These are phyloP conservation scores for Volvariella volvacea DNA, from an alignment of 1,284 basidiomycete genomes.

Conservation along the genomic window DNA sequence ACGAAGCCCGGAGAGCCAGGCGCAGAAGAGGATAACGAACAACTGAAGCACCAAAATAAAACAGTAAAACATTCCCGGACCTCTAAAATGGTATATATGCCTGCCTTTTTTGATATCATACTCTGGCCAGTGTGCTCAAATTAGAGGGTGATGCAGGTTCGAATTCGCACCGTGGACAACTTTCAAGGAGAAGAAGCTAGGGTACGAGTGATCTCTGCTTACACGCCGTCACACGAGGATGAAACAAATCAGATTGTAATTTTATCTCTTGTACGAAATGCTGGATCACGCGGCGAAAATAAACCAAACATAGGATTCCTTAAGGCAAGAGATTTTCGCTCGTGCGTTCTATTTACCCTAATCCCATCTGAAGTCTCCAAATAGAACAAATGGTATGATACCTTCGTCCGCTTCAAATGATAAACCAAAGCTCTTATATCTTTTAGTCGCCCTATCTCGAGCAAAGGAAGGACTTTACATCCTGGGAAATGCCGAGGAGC, in stretches of 20 bases:
- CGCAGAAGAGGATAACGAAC: slow-evolving; percentile 34
- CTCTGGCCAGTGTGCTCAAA: too few relatives aligned
- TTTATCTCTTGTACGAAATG: slow-evolving; percentile 65
- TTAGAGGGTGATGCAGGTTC: slow-evolving; percentile 35
- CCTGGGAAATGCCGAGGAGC: slow-evolving; percentile 56
- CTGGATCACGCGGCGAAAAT: slow-evolving; percentile 33
- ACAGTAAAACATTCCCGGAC: slow-evolving; percentile 35
- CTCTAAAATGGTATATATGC: slow-evolving; percentile 36
- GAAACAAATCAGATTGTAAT: slow-evolving; percentile 46
- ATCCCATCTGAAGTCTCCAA: slow-evolving; percentile 36
- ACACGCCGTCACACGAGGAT: neutral
- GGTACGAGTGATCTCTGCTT: slow-evolving; percentile 15
- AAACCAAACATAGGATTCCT: slow-evolving; percentile 61
- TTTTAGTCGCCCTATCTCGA: slow-evolving; percentile 64
- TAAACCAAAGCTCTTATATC: slow-evolving; percentile 61
- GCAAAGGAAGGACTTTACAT: slow-evolving; percentile 69
- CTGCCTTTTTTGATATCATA: slow-evolving; percentile 28
- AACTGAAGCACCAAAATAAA: slow-evolving; percentile 15
- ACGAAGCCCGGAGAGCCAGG: slow-evolving; percentile 54
- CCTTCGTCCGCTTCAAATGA: slow-evolving; percentile 57
- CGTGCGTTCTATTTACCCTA: neutral
- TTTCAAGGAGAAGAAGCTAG: slow-evolving; percentile 70
- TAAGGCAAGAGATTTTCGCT: slow-evolving; percentile 31
- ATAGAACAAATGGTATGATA: slow-evolving; percentile 44
- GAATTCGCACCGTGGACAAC: slow-evolving; percentile 66